phyloP scores from a whole-genome alignment of 805 yeast species.

The Metschnikowia proteae region DNA sequence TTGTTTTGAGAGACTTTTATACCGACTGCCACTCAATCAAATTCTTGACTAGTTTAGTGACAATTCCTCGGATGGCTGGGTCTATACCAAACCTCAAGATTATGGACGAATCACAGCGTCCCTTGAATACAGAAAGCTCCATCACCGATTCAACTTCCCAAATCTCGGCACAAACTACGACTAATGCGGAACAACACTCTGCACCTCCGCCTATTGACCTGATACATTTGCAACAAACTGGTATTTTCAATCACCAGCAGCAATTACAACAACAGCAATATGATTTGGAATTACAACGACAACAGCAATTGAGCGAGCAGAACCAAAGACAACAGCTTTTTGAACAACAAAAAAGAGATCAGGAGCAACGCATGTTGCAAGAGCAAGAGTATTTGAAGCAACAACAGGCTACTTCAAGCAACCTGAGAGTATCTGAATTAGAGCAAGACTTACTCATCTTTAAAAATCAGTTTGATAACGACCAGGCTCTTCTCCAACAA shows the following conservation, averaged over 20 bases:
- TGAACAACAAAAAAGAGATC: conserved; percentile 70
- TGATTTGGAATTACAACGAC: conserved; percentile 61
- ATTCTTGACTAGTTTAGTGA: conserved; percentile 73
- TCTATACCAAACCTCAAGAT: conserved; percentile 57
- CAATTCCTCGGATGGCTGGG: conserved; percentile 64
- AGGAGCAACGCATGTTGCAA: conserved; percentile 61
- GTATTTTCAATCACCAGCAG: conserved; percentile 49
- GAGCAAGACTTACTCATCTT: conserved; percentile 76
- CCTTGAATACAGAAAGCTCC: conserved; percentile 29
- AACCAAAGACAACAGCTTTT: conserved; percentile 68
- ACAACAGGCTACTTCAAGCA: conserved; percentile 69
- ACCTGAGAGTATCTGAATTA: conserved; percentile 73
- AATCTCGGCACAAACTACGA: conserved; percentile 46
- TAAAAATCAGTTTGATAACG: conserved; percentile 80
- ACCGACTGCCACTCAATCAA: conserved; percentile 85
- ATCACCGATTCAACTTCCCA: conserved; percentile 26
- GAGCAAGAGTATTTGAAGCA: conserved; percentile 66
- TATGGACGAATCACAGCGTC: conserved; percentile 38
- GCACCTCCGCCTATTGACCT: conserved; percentile 39
- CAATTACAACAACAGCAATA: conserved; percentile 57
- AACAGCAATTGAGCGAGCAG: conserved; percentile 64
- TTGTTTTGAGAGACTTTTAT: conserved; percentile 72
- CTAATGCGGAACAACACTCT: conserved; percentile 25
- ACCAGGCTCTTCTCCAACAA: conserved; percentile 77
- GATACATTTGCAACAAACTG: conserved; percentile 51